Conservation (phyloP, 257 asterid species). For the Solanum dulcamara region DNA sequence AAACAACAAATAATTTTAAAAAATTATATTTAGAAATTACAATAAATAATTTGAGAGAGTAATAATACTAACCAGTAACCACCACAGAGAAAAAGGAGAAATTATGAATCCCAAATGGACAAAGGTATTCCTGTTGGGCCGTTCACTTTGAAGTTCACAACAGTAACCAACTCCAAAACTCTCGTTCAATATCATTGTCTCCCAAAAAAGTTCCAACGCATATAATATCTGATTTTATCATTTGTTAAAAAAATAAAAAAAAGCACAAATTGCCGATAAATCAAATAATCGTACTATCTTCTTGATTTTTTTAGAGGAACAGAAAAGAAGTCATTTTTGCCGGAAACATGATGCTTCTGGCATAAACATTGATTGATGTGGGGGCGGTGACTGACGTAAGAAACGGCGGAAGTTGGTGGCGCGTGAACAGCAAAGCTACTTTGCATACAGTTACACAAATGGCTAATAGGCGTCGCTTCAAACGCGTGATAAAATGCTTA, state of each 20-base stretch:
- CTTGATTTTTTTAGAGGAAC: not conserved
- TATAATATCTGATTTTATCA: not conserved
- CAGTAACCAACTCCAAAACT: not conserved
- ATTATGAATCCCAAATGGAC: not conserved
- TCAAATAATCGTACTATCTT: not conserved
- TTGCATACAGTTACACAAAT: not conserved
- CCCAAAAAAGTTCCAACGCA: not conserved
- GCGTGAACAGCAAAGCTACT: no score
- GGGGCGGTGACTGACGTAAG: not conserved
- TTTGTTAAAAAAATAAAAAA: no score
- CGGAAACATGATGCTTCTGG: not conserved
- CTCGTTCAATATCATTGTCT: not conserved
- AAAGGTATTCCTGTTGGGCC: not conserved
- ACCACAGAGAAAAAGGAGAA: not conserved
- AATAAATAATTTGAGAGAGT: not conserved
- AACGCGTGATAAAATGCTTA: conserved; percentile 4
- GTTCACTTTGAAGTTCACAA: not conserved
- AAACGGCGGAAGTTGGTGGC: conserved; percentile 5
- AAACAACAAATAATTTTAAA: no score
- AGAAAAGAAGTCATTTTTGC: not conserved
- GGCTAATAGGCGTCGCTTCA: conserved; percentile 9
- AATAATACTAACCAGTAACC: not conserved
- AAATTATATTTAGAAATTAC: no score
- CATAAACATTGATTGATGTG: not conserved
- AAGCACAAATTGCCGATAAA: not conserved